Base-by-base conservation (phyloP, 2,329 filamentous ascomycete genomes). In the Cordyceps javanica region DNA sequence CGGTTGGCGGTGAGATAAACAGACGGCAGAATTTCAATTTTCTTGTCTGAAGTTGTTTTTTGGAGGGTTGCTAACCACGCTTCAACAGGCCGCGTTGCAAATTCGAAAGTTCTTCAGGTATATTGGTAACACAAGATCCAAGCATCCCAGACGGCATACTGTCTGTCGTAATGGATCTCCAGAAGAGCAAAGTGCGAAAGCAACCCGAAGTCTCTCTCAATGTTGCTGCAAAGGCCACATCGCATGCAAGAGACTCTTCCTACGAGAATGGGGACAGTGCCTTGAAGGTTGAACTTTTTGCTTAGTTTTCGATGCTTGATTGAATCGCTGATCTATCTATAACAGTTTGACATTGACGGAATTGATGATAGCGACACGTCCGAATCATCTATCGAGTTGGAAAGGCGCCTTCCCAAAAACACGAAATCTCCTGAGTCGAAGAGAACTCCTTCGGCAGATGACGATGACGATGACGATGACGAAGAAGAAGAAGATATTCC, bases 401-500 rank as follows among this genome's bases (percentile, higher is more conserved):
- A 93, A 70, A 83, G 52, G 65, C 68, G 25, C 67, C 61, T 61
- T 60, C 72, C 60, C 77, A 75, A 72, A 73, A 60, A 79, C 72
- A 55, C 64, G 66, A 54, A 58, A 61, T 26, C 45, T 14, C 8
- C 14, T 9, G 60, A 65, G 57, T 61, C 49, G 5, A 62, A 56
- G 23, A 62, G 64, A 32, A 65, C 66, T 23, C 42, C 42, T 49
- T 23, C 26, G 2, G 74, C 78, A 8, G 76, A 77, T 0, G 78
- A 82, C n/a, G 44, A 78, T 0, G 78, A 80, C 0, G 79, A 80
- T 0, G 82, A 85, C 0, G 82, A 84, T 0, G 83, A 87, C 0
- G 86, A 86, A 1, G 85, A 87, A 0, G 87, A 89, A 23, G 88
- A 91, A 63, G 91, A 95, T 63, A 91, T 97, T 45, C 88, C 92